Evolutionary conservation across 108 stramenopile species (phyloP).

Genomic region (Hondaea fermentalgiana): DNA sequence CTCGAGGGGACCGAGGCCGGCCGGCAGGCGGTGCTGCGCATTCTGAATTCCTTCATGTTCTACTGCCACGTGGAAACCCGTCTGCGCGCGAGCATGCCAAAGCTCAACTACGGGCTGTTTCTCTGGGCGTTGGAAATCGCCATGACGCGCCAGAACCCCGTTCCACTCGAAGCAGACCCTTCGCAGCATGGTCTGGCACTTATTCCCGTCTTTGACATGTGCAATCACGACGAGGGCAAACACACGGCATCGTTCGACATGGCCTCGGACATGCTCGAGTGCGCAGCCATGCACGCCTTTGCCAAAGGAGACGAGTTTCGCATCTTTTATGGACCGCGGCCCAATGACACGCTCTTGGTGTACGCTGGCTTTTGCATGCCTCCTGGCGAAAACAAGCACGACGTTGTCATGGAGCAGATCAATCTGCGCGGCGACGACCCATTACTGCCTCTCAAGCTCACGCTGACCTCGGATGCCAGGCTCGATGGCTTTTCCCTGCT

Average conservation of each 20-base stretch:
- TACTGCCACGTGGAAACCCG: background rate
- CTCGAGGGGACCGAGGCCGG: background rate
- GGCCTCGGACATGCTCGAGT: background rate
- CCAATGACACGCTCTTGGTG: background rate
- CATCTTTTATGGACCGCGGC: background rate
- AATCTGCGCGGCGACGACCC: background rate
- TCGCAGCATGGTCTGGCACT: background rate
- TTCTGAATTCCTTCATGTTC: background rate
- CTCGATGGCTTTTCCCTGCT: background rate
- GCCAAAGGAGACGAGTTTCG: background rate
- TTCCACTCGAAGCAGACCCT: background rate
- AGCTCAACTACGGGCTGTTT: background rate
- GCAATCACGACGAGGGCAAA: slow-evolving; percentile 14
- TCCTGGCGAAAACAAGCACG: background rate
- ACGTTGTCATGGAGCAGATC: background rate
- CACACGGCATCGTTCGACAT: background rate
- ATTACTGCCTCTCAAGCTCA: background rate
- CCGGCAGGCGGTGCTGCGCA: background rate
- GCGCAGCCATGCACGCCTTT: background rate
- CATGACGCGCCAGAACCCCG: background rate
- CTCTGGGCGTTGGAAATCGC: background rate
- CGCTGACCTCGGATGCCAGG: background rate
- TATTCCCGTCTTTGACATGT: slow-evolving; percentile 11
- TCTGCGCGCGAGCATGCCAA: background rate
- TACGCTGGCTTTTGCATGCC: background rate